A percentile compares a stretch with the other conserved stretches of the same genome.
Evolutionary conservation across 495 filamentous ascomycete species (phyloP).

Genomic region (Cercophora samala): DNA sequence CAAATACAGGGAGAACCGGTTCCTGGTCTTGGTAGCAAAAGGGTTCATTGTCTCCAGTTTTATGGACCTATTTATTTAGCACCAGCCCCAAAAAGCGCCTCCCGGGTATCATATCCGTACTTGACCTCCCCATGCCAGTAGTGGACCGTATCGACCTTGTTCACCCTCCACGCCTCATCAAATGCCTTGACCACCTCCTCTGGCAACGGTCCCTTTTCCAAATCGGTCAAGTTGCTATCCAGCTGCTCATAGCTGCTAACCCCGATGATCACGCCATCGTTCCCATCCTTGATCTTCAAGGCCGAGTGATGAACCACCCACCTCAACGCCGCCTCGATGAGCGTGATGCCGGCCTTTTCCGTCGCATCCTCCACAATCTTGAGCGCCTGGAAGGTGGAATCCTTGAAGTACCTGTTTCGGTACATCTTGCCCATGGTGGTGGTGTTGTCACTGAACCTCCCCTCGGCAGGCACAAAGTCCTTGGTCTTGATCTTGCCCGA

Average conservation of each 20-base stretch:
- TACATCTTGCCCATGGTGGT: conserved; percentile 58
- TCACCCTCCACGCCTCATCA: conserved; percentile 70
- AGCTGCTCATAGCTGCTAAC: conserved; percentile 72
- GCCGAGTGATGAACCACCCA: conserved; percentile 77
- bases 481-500: conserved; percentile 77
- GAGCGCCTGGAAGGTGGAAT: conserved; percentile 73
- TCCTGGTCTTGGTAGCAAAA: too few relatives aligned
- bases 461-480: conserved; percentile 60
- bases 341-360: conserved; percentile 68
- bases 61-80: neutral
- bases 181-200: conserved; percentile 76
- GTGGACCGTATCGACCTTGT: conserved; percentile 62
- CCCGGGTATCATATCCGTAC: conserved; percentile 69
- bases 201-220: conserved; percentile 86
- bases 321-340: conserved; percentile 79
- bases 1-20: too few relatives aligned
- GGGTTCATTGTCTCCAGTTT: too few relatives aligned
- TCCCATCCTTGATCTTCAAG: conserved; percentile 70
- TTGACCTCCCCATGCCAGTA: conserved; percentile 78
- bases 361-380: conserved; percentile 68
- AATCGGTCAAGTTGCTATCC: conserved; percentile 65
- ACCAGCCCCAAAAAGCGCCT: conserved; percentile 54
- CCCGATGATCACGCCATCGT: conserved; percentile 81
- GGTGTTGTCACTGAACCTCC: conserved; percentile 62
- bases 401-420: conserved; percentile 75